Base-by-base conservation (phyloP, 805 yeast genomes). In the Cyberlindnera euphorbiiphila region DNA sequence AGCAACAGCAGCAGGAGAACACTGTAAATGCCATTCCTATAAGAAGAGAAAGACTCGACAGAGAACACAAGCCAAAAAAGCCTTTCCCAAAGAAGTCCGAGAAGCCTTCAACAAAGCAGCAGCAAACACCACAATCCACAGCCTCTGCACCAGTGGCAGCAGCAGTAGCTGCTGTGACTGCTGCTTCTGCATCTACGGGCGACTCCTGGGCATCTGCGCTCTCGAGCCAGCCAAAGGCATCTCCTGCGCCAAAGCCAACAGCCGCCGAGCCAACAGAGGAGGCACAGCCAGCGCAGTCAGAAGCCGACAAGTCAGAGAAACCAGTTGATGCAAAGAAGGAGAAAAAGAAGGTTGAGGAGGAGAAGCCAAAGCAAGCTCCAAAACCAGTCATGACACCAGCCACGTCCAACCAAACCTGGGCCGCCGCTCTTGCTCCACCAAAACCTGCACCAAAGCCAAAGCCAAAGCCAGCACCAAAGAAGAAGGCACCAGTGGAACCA, bases 341-440 rank as follows among this genome's bases (percentile, higher is more conserved):
- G 16, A 23, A 25, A 21, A 40, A 46, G 33, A 37, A 34, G 14
- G 32, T 19, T 16, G 32, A 36, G 21, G 37, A 32, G 24, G 34
- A 40, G 25, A 27, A 29, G 19, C 41, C 57, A 32, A 36, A 41
- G 41, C 28, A 27, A 16, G 39, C 45, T 20, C 41, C 46, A 29
- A 49, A 46, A 29, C 39, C 50, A 32, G 45, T 36, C 15, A 39
- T 41, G 13, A 47, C 49, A 6, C 57, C 61, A 29, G 53, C 61
- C 13, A 43, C 57, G 5, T 46, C 59, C 9, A 45, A 53, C 31
- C 65, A 68, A 53, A 69, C 86, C 5, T 81, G 87, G 85, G 86
- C 87, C 21, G 74, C 88, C 13, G 75, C 81, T 50, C 80, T 81
- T 36, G 63, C 76, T 39, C 80, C 86, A 50, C 61, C 57, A 43